Evolutionary conservation across 2,329 filamentous ascomycete species (phyloP), one percentile per base, ranked within the genome.

Genomic region (Cercospora beticola): DNA sequence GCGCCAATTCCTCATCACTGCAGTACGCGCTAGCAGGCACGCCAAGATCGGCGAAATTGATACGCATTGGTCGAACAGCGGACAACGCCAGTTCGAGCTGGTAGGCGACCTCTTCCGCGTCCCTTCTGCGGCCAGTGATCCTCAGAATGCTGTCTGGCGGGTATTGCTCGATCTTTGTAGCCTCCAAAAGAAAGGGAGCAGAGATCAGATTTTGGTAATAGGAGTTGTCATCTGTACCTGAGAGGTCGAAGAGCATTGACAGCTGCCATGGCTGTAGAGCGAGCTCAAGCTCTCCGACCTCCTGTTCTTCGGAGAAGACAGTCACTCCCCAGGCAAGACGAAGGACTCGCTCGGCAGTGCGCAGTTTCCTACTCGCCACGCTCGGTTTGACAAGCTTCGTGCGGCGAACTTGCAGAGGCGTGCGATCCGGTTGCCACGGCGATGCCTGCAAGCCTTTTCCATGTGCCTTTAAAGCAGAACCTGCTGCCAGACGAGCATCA

Each of bases 61-160:
- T 26, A 12, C 69, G 65, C 5, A 72, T 65, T 5, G 62, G 66
- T 49, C 59, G 40, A 7, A 72, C 69, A 0, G 64, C 46, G 28
- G 67, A 46, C 16, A 77, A 58, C n/a, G 69, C 68, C 23, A 68
- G 59, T 59, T 74, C 65, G 28, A 78, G 57, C 40, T 71, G 69
- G 14, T 66, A 66, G 10, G 73, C 75, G 46, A 75, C 69, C 40
- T 76, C 74, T 56, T 76, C 73, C 6, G 76, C 75, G 58, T 76
- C 75, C 30, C 69, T 67, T 21, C 73, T 70, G 5, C 75, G 74
- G 28, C 70, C 76, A n/a, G 75, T 76, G 64, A 78, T 74, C n/a
- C 76, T 74, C 28, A 77, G 43, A 12, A 75, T 61, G 28, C 70
- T 68, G 33, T 77, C 72, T 10, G 68, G 70, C 58, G 65, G 70